Evolutionary conservation across 106 monocot species (phyloP), one percentile per base, ranked within the genome.

Genomic region (Cymbidium sinense): DNA sequence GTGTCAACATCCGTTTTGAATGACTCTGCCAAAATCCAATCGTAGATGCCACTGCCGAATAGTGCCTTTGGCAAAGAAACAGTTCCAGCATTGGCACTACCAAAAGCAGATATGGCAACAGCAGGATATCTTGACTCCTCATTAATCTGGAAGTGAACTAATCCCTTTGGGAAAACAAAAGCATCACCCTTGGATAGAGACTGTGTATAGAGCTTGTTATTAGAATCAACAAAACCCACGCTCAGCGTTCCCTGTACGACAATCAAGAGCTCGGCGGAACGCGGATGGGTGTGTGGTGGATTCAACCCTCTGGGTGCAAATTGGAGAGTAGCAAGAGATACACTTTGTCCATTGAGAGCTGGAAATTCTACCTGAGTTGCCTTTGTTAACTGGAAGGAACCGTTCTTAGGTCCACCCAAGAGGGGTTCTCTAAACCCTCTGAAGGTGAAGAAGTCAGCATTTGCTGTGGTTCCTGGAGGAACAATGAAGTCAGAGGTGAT

Each of bases 201-300:
- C 69, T 77, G 51, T 0, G 37, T 29, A 28, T 52, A 82, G 35
- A 82, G 77, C 76, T 77, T 82, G 25, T 82, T 82, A 3, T 70
- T 10, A 8, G 82, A 65, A 54, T 82, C 82, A 29, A 82, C 54
- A 12, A 82, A 82, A 5, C 82, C 82, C 21, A 82, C 82, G 18
- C 69, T 20, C 11, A 82, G 82, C 0, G 31, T 50, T 0, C 82
- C 82, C 29, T 50, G 20, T 7, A 71, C 25, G 9, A 78, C 55
- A 27, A 78, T 30, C 9, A 82, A 70, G 70, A 82, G 52, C 67
- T 82, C 82, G 3, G 77, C 47, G 0, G 82, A 31, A 11, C 82
- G 82, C 15, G 76, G 78, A 18, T 83, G 83, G 70, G 62, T 73
- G 73, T 82, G 82, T n/a, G 82, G 82, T 18, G 77, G 51, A 27